Conservation (phyloP, 2,329 filamentous ascomycete genomes). For the Xylariaceae sp. region DNA sequence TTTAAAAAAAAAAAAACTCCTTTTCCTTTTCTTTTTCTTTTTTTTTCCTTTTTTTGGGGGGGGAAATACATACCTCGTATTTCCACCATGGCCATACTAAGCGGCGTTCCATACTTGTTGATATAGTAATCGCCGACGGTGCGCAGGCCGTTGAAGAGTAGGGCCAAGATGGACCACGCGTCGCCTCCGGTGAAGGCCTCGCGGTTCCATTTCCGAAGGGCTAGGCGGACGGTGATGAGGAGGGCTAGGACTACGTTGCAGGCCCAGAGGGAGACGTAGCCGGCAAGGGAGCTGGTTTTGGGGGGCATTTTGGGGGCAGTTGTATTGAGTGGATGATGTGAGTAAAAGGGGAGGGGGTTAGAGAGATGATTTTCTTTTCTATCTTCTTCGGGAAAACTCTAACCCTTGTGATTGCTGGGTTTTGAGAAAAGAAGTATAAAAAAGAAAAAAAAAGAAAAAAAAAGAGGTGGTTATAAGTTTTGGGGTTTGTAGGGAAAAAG, state of each 20-base stretch:
- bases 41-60: slow-evolving; percentile 3
- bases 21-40: slow-evolving; percentile 1
- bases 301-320: background rate
- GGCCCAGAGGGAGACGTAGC: slow-evolving; percentile 9
- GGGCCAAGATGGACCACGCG: slow-evolving; percentile 10
- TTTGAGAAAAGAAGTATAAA: too few species aligned
- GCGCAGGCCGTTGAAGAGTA: slow-evolving; percentile 8
- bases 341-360: too few species aligned
- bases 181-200: slow-evolving; percentile 11
- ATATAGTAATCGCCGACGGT: slow-evolving; percentile 8
- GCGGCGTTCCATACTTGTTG: slow-evolving; percentile 9
- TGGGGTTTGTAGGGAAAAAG: too few species aligned
- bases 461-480: too few species aligned
- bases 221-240: slow-evolving; percentile 10
- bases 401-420: too few species aligned
- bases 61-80: background rate
- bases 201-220: slow-evolving; percentile 6
- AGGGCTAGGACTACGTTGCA: slow-evolving; percentile 4
- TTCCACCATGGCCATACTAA: background rate
- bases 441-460: too few species aligned
- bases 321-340: too few species aligned
- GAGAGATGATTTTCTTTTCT: too few species aligned
- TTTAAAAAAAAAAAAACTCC: background rate
- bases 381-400: too few species aligned
- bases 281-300: background rate